Conservation (phyloP, 345 rosid genomes). For the Gossypium turneri region DNA sequence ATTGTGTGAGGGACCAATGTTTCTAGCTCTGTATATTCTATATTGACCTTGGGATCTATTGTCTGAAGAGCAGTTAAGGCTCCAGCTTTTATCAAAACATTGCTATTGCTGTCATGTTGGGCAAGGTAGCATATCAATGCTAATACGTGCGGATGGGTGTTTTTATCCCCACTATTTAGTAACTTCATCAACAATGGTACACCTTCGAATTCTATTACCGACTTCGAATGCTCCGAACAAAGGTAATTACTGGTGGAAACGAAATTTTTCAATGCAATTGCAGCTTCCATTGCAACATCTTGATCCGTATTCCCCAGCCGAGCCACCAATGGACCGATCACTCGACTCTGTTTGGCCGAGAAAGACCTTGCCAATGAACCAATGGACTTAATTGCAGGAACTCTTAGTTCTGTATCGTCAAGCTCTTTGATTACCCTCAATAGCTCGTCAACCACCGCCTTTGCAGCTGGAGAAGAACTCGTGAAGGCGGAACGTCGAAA, state of each 20-base stretch:
- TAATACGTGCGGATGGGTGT: slow-evolving; percentile 27
- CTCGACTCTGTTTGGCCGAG: slow-evolving; percentile 65
- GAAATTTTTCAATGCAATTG: slow-evolving; percentile 62
- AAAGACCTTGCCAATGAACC: slow-evolving; percentile 84
- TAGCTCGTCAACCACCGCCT: slow-evolving; percentile 73
- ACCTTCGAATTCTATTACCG: slow-evolving; percentile 50
- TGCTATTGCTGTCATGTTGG: slow-evolving; percentile 41
- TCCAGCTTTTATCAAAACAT: slow-evolving; percentile 54
- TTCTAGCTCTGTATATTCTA: slow-evolving; percentile 51
- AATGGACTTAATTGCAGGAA: slow-evolving; percentile 60
- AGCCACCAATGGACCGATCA: slow-evolving; percentile 53
- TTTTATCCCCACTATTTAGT: slow-evolving; percentile 35
- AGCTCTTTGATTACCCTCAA: slow-evolving; percentile 46
- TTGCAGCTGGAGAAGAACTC: slow-evolving; percentile 71
- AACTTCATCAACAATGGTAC: slow-evolving; percentile 49
- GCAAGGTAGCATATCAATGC: slow-evolving; percentile 65
- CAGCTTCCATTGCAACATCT: slow-evolving; percentile 63
- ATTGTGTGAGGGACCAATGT: slow-evolving; percentile 50
- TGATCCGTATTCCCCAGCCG: slow-evolving; percentile 40
- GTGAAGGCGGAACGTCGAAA: slow-evolving; percentile 71
- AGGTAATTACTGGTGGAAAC: slow-evolving; percentile 49
- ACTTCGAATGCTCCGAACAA: slow-evolving; percentile 51
- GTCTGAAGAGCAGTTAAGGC: slow-evolving; percentile 68
- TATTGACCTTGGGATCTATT: slow-evolving; percentile 36
- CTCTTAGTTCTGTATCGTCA: slow-evolving; percentile 28